These are phyloP conservation scores for Penicillium corylophilum DNA, from an alignment of 2,329 filamentous ascomycete genomes.

Conservation along the genomic window DNA sequence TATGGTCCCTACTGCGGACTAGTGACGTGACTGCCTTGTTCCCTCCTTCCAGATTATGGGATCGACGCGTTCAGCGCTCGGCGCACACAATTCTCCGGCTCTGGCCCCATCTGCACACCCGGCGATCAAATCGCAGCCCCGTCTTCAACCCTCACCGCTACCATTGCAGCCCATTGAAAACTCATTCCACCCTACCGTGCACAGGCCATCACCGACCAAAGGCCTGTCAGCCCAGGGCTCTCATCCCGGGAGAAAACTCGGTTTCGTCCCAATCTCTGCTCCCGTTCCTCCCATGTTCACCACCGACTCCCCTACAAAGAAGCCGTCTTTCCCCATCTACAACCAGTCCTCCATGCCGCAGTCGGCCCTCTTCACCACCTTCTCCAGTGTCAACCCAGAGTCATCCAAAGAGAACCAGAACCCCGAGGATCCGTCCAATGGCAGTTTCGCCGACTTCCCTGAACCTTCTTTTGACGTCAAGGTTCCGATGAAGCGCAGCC, in stretches of 20 bases:
- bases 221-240: slow-evolving; percentile 56
- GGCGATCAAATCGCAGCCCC: slow-evolving; percentile 34
- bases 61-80: slow-evolving; percentile 45
- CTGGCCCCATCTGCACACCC: slow-evolving; percentile 42
- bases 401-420: slow-evolving; percentile 50
- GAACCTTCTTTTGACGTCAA: slow-evolving; percentile 48
- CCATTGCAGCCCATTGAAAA: slow-evolving; percentile 46
- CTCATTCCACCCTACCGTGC: slow-evolving; percentile 58
- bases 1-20: slow-evolving; percentile 19
- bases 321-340: slow-evolving; percentile 36
- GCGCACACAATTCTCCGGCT: slow-evolving; percentile 61
- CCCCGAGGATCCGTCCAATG: slow-evolving; percentile 40
- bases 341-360: slow-evolving; percentile 39
- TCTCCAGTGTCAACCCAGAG: slow-evolving; percentile 47
- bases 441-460: slow-evolving; percentile 49
- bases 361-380: slow-evolving; percentile 52
- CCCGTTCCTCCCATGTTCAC: slow-evolving; percentile 45
- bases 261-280: slow-evolving; percentile 61
- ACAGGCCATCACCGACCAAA: slow-evolving; percentile 69
- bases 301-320: slow-evolving; percentile 51
- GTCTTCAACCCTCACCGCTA: slow-evolving; percentile 55
- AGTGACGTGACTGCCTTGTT: slow-evolving; percentile 12
- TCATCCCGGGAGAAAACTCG: slow-evolving; percentile 56
- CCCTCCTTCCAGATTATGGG: slow-evolving; percentile 31
- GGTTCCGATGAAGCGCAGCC: slow-evolving; percentile 55